These are phyloP conservation scores for Rugonectria rugulosa DNA, from an alignment of 2,329 filamentous ascomycete species.

Conservation along the genomic window DNA sequence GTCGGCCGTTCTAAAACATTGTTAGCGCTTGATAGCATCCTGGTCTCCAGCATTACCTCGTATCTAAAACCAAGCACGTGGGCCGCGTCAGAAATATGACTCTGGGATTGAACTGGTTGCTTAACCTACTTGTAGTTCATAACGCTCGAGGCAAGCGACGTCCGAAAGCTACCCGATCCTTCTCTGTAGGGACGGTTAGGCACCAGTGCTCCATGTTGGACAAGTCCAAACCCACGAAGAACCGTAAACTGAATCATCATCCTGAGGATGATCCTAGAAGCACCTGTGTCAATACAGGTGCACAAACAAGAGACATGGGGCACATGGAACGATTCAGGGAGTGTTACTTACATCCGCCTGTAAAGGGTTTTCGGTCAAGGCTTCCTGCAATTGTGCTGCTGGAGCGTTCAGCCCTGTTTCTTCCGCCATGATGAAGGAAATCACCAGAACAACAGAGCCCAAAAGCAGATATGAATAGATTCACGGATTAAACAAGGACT, in stretches of 20 bases:
- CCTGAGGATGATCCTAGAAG: too few relatives aligned
- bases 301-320: too few relatives aligned
- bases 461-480: too few relatives aligned
- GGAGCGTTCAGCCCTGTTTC: not conserved
- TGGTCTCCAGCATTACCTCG: not conserved
- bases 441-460: too few relatives aligned
- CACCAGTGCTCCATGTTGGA: not conserved
- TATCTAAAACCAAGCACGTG: slow-evolving; percentile 12
- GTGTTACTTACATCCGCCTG: not conserved
- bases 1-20: slow-evolving; percentile 11
- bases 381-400: not conserved
- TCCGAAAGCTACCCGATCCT: not conserved
- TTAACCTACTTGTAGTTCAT: not conserved
- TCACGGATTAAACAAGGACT: too few relatives aligned
- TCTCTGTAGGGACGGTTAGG: not conserved
- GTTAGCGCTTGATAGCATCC: not conserved
- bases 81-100: not conserved
- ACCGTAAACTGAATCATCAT: not conserved
- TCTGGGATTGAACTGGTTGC: too few relatives aligned
- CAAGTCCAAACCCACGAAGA: not conserved
- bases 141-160: not conserved
- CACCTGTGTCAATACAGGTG: too few relatives aligned
- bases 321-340: too few relatives aligned
- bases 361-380: not conserved
- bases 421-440: too few relatives aligned